Base-by-base conservation (phyloP, 148 eudicot genomes). In the Rhododendron molle region DNA sequence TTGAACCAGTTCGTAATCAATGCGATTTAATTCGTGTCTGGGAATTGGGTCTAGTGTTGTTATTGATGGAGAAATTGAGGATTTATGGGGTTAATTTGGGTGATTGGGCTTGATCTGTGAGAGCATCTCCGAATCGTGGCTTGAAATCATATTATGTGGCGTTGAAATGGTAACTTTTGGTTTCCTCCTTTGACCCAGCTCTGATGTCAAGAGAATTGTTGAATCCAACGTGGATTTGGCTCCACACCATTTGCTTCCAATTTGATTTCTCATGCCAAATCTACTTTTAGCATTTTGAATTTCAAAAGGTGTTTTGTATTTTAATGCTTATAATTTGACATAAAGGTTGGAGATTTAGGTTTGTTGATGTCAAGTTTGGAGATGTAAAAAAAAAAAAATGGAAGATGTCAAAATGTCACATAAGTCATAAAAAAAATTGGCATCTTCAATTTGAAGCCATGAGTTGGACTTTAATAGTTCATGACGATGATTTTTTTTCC, bases 41-140 rank as follows among this genome's bases (percentile, higher is more conserved):
- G 26, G 28, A 44, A 44, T n/a, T 34, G 1, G 20, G 21, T 20
- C 28, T n/a, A 20, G n/a, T 15, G 26, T 14, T 14, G 74, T 56
- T 60, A 15, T 60, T 47, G 36, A 34, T 16, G 23, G 30, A 65
- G 52, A 26, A 83, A 38, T 40, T 26, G 9, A 26, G 14, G 76
- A 23, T 43, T 15, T n/a, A 11, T 7, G 56, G 23, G 36, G 2
- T 12, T 43, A 44, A n/a, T 44, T 13, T 23, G 11, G 76, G 54
- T n/a, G 26, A 36, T 36, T 60, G 52, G 34, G 76, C 26, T 82
- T 62, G 84, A 82, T 82, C 76, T 62, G 47, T 62, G 84, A 23
- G 54, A 82, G 62, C 23, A 58, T 58, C 60, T 54, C 58, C 58
- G 20, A 16, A 10, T 10, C 54, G 3, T 50, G 14, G 16, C 54